phyloP scores from a whole-genome alignment of 2,329 filamentous ascomycete genomes.

The Penicillium sp. region DNA sequence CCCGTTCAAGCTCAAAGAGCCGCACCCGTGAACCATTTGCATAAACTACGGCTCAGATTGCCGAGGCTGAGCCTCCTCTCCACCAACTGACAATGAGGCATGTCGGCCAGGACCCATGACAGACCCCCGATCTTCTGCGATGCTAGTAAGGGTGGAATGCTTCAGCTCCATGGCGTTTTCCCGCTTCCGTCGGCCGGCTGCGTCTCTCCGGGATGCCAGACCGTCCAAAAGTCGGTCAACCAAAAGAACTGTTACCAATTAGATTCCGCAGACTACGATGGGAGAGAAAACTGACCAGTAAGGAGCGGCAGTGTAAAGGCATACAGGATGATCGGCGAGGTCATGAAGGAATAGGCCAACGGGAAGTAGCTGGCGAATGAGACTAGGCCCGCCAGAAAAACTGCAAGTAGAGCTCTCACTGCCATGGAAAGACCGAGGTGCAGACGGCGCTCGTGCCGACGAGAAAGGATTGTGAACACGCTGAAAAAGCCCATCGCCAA shows the following conservation, averaged over 20 bases:
- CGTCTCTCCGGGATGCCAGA: slow-evolving; percentile 21
- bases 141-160: slow-evolving; percentile 6
- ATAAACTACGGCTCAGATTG: neutral
- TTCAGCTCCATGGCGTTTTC: slow-evolving; percentile 21
- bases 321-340: slow-evolving; percentile 40
- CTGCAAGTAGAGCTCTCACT: slow-evolving; percentile 31
- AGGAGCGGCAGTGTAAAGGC: slow-evolving; percentile 34
- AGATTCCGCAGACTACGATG: slow-evolving; percentile 5
- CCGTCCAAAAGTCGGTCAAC: slow-evolving; percentile 38
- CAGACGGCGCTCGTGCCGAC: slow-evolving; percentile 24
- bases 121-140: neutral
- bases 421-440: slow-evolving; percentile 27
- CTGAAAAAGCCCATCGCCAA: slow-evolving; percentile 39
- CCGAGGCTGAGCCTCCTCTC: neutral
- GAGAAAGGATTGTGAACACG: slow-evolving; percentile 31
- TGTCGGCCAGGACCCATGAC: neutral
- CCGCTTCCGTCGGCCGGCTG: slow-evolving; percentile 26
- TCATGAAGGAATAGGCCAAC: slow-evolving; percentile 42
- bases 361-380: slow-evolving; percentile 34
- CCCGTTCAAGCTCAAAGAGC: neutral
- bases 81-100: neutral
- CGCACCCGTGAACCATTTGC: neutral
- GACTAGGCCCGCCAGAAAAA: slow-evolving; percentile 29
- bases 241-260: slow-evolving; percentile 28
- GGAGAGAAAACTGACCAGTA: slow-evolving; percentile 24